phyloP scores from a whole-genome alignment of 306 rosid genomes.

The Begonia masoniana region DNA sequence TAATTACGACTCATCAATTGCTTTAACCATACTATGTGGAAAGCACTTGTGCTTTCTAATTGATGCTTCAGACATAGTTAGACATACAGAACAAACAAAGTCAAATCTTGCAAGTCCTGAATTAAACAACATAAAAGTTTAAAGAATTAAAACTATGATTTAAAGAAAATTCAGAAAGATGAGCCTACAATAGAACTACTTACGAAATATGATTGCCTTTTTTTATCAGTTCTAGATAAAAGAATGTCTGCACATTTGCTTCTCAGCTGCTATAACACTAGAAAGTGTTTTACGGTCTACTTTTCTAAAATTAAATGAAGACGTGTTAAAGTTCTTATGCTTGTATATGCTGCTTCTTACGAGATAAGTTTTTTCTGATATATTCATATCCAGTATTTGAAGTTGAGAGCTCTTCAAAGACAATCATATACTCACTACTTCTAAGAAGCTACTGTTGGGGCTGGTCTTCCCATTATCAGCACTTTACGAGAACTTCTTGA shows the following conservation, averaged over 20 bases:
- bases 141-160: no score
- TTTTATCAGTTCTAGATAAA: background rate
- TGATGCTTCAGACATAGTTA: no score
- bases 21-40: no score
- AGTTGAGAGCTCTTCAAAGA: constrained; percentile 90
- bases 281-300: background rate
- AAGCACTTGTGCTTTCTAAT: no score
- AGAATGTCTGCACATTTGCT: background rate
- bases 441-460: constrained; percentile 98
- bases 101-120: no score
- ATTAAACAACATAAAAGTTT: no score
- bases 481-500: constrained; percentile 91
- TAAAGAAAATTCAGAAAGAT: no score
- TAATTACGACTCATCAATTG: no score
- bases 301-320: no score
- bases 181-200: no score
- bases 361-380: background rate
- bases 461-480: constrained; percentile 95
- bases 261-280: background rate
- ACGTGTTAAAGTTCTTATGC: background rate
- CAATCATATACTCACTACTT: constrained; percentile 95
- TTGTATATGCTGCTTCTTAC: background rate
- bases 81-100: no score
- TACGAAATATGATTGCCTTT: no score
- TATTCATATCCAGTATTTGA: constrained; percentile 53